Evolutionary conservation across 1,284 basidiomycete genomes (phyloP).

Genomic region (Ustilago esculenta): DNA sequence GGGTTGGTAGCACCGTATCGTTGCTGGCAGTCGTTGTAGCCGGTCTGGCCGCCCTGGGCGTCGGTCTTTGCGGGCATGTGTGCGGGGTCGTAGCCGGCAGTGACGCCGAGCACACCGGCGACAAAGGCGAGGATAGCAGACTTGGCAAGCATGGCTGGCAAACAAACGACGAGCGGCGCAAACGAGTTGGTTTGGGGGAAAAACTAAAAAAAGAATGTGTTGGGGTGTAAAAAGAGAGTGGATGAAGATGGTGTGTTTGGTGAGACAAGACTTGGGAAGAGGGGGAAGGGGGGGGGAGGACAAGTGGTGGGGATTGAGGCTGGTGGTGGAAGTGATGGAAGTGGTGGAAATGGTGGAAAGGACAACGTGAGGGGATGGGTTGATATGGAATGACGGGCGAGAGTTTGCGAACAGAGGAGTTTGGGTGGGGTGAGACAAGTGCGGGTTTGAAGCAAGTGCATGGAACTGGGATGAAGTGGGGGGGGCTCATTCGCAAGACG

Average conservation of each 20-base stretch:
- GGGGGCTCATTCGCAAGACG: too few relatives aligned
- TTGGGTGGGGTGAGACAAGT: too few relatives aligned
- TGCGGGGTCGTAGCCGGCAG: constrained; percentile 49
- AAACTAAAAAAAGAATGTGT: constrained; percentile 39
- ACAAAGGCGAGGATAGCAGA: constrained; percentile 46
- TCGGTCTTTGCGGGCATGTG: constrained; percentile 60
- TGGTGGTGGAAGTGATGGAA: constrained; percentile 1
- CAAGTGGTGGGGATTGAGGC: constrained; percentile 5
- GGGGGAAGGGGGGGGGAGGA: not conserved
- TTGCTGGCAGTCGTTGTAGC: constrained; percentile 62
- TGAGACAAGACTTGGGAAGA: too few relatives aligned
- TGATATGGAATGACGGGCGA: not conserved
- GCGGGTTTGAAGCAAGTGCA: too few relatives aligned
- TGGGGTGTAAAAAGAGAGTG: not conserved
- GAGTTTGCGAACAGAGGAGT: too few relatives aligned
- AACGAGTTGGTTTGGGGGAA: not conserved
- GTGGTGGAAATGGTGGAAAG: constrained; percentile 10
- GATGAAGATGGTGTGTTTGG: too few relatives aligned
- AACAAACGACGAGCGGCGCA: too few relatives aligned
- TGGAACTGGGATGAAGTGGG: too few relatives aligned
- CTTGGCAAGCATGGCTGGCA: constrained; percentile 42
- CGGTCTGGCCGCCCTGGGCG: constrained; percentile 54
- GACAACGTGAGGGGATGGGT: constrained; percentile 5
- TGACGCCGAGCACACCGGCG: constrained; percentile 44
- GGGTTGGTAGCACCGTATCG: constrained; percentile 52